phyloP scores from a whole-genome alignment of 2,329 filamentous ascomycete species.

The Trichophyton mentagrophytes region DNA sequence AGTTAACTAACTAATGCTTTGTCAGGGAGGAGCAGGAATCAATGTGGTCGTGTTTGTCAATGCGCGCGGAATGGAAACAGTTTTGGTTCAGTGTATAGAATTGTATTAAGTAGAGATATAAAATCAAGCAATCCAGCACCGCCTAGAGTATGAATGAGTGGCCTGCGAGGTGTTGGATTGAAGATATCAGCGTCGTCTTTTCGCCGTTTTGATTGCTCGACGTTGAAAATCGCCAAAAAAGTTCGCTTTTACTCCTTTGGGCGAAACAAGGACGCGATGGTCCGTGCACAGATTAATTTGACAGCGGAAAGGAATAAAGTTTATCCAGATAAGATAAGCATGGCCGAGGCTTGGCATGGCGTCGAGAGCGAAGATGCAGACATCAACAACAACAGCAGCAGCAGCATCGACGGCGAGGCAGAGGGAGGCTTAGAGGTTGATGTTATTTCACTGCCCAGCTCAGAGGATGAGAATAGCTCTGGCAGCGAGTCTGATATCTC shows the following conservation, averaged over 20 bases:
- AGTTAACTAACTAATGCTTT: neutral
- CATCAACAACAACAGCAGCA: neutral
- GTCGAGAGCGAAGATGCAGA: neutral
- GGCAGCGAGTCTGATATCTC: conserved; percentile 1
- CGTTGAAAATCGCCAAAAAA: neutral
- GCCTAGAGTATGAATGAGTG: neutral
- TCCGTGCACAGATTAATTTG: neutral
- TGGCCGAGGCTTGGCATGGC: neutral
- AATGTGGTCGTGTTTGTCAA: neutral
- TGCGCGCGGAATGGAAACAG: neutral
- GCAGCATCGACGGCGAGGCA: neutral
- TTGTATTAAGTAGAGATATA: neutral
- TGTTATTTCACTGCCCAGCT: neutral
- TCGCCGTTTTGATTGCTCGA: neutral
- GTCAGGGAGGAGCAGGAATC: neutral
- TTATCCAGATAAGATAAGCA: conserved; percentile 1
- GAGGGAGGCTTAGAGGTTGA: neutral
- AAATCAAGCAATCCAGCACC: neutral
- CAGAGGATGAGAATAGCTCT: conserved; percentile 4
- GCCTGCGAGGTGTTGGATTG: too few relatives aligned
- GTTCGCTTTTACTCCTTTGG: neutral
- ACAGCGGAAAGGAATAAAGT: neutral
- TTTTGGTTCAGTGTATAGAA: neutral
- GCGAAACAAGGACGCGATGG: neutral
- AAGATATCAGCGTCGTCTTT: neutral